Evolutionary conservation across 176 grass and related monocot genomes (phyloP).

Genomic region (Aegilops bicornis): DNA sequence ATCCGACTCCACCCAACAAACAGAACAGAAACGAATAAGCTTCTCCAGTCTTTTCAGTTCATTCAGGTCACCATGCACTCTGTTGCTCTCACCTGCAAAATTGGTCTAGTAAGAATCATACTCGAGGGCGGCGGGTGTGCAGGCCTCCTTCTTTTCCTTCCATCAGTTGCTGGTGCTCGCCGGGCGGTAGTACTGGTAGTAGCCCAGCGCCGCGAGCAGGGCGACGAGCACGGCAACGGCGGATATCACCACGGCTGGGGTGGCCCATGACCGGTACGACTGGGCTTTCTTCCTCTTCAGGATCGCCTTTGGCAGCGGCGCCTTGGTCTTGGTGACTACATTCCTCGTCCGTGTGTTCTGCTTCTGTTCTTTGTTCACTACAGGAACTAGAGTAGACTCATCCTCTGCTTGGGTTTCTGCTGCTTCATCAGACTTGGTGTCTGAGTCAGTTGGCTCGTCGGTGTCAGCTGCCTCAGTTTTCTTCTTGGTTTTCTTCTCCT

Average conservation of each 20-base stretch:
- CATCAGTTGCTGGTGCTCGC: constrained; percentile 44
- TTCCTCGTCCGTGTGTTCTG: constrained; percentile 40
- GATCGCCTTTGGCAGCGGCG: constrained; percentile 54
- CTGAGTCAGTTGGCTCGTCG: constrained; percentile 51
- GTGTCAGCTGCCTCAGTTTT: constrained; percentile 41
- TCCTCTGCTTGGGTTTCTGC: constrained; percentile 49
- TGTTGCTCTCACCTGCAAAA: constrained; percentile 47
- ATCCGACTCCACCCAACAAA: constrained; percentile 20
- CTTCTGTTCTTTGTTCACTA: constrained; percentile 59
- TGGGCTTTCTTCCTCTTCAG: constrained; percentile 70
- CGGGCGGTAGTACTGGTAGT: constrained; percentile 67
- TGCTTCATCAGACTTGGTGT: constrained; percentile 60
- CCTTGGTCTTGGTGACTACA: constrained; percentile 35
- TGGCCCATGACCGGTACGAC: constrained; percentile 59
- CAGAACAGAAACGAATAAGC: constrained; percentile 24
- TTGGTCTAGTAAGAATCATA: constrained; percentile 31
- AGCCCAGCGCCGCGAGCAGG: constrained; percentile 45
- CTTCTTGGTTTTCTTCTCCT: constrained; percentile 86
- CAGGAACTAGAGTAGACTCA: constrained; percentile 20
- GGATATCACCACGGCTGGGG: constrained; percentile 22
- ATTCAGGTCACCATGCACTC: constrained; percentile 19
- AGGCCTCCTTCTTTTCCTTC: background rate
- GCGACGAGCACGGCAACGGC: constrained; percentile 24
- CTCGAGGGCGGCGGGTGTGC: background rate
- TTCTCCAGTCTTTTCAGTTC: background rate